Conservation (phyloP, 768 basidiomycete species). For the Leccinum subgranulosum region DNA sequence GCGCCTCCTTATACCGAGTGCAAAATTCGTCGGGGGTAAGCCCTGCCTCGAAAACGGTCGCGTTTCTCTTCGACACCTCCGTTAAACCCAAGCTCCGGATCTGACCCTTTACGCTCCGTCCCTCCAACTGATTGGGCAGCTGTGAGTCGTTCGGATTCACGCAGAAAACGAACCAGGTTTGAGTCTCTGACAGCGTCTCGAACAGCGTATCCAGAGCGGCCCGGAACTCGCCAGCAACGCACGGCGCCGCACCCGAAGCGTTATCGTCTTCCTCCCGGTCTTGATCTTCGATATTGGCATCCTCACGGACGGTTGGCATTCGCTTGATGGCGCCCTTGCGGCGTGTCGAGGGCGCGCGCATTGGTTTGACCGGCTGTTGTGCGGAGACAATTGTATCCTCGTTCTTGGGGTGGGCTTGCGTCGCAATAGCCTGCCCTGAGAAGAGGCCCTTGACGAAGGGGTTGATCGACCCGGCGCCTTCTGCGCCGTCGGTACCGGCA, state of each 20-base stretch:
- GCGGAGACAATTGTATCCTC: conserved; percentile 96
- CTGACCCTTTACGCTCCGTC: conserved; percentile 88
- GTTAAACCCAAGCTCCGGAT: conserved; percentile 77
- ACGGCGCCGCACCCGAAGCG: conserved; percentile 44
- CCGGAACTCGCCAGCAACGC: conserved; percentile 87
- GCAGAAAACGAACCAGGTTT: conserved; percentile 90
- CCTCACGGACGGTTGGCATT: conserved; percentile 35
- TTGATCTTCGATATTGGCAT: conserved; percentile 35
- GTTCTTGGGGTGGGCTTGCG: conserved; percentile 86
- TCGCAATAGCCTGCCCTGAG: conserved; percentile 84
- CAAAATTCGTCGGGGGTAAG: conserved; percentile 87
- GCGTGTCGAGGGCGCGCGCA: conserved; percentile 88
- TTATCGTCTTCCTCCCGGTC: conserved; percentile 48
- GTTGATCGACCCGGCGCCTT: conserved; percentile 79
- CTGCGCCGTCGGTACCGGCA: conserved; percentile 42
- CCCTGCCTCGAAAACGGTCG: conserved; percentile 74
- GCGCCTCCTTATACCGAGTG: conserved; percentile 69
- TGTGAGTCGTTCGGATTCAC: conserved; percentile 95
- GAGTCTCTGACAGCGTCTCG: conserved; percentile 83
- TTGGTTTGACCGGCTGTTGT: conserved; percentile 90
- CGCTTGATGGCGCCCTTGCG: conserved; percentile 74
- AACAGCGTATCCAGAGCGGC: conserved; percentile 82
- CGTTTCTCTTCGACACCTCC: conserved; percentile 68
- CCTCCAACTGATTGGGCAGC: conserved; percentile 91
- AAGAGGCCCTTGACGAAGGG: conserved; percentile 92